These are phyloP conservation scores for Metahyphopichia silvanorum DNA, from an alignment of 805 yeast species.

Conservation along the genomic window DNA sequence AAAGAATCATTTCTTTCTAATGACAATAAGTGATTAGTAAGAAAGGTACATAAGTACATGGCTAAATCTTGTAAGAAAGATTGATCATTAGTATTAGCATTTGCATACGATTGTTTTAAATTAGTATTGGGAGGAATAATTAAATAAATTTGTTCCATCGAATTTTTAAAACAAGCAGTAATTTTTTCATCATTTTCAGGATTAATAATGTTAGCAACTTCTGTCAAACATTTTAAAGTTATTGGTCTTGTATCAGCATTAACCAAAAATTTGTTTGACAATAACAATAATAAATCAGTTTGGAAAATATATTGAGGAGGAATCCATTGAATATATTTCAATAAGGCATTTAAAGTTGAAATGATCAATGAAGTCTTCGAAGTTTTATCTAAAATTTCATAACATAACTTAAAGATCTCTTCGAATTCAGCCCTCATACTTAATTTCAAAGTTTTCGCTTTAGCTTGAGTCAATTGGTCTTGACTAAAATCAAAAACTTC, in stretches of 20 bases:
- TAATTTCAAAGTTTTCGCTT: conserved; percentile 75
- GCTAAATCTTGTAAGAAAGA: conserved; percentile 94
- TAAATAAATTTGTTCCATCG: conserved; percentile 66
- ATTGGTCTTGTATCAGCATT: conserved; percentile 79
- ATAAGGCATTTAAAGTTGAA: conserved; percentile 78
- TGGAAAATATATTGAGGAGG: conserved; percentile 88
- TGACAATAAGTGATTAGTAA: conserved; percentile 66
- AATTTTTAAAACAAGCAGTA: conserved; percentile 62
- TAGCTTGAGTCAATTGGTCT: conserved; percentile 95
- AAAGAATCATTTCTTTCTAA: conserved; percentile 58
- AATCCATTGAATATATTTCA: conserved; percentile 91
- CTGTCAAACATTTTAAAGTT: conserved; percentile 89
- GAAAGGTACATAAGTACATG: conserved; percentile 82
- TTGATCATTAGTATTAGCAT: conserved; percentile 81
- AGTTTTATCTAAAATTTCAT: conserved; percentile 87
- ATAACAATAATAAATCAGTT: conserved; percentile 69
- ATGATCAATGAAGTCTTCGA: conserved; percentile 77
- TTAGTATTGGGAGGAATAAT: conserved; percentile 75
- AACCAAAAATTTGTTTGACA: conserved; percentile 72
- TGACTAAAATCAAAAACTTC: conserved; percentile 96
- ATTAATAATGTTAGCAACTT: conserved; percentile 69
- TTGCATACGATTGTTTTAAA: conserved; percentile 65
- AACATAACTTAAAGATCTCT: conserved; percentile 89
- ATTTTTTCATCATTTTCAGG: conserved; percentile 52
- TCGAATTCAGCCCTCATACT: conserved; percentile 89